These are phyloP conservation scores for Phytomonas francai DNA, from an alignment of 208 protist species.

Conservation along the genomic window DNA sequence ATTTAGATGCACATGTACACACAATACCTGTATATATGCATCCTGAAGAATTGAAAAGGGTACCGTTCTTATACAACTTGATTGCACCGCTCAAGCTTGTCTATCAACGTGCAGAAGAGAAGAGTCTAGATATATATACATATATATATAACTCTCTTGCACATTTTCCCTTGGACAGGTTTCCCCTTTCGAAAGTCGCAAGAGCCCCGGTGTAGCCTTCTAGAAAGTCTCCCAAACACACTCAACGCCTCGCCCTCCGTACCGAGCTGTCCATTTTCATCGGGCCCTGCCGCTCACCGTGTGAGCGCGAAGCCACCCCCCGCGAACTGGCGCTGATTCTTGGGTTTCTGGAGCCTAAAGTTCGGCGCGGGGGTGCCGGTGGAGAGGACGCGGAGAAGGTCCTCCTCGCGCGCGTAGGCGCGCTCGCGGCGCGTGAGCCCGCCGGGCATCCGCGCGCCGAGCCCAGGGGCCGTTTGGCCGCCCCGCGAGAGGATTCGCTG, in stretches of 20 bases:
- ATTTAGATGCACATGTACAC: neutral
- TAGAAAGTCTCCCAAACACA: neutral
- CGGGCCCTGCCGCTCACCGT: neutral
- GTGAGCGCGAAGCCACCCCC: conserved; percentile 77
- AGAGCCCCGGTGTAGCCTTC: neutral
- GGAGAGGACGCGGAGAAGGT: conserved; percentile 36
- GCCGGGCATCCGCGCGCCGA: neutral
- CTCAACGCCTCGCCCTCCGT: neutral
- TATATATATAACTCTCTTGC: neutral
- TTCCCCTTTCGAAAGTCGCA: neutral
- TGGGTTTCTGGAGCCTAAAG: conserved; percentile 51
- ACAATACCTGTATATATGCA: conserved; percentile 4
- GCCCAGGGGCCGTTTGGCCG: neutral
- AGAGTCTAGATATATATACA: neutral
- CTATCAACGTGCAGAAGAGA: neutral
- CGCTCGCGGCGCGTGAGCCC: neutral
- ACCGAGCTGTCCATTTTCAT: no score
- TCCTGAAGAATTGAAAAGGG: neutral
- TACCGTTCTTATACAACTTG: neutral
- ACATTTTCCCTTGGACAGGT: neutral
- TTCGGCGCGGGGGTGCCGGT: conserved; percentile 45
- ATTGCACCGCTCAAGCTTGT: neutral
- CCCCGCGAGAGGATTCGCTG: neutral
- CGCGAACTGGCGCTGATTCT: conserved; percentile 57
- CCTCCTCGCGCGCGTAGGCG: conserved; percentile 19